phyloP scores from a whole-genome alignment of 768 basidiomycete species.

The Russula dissimulans region DNA sequence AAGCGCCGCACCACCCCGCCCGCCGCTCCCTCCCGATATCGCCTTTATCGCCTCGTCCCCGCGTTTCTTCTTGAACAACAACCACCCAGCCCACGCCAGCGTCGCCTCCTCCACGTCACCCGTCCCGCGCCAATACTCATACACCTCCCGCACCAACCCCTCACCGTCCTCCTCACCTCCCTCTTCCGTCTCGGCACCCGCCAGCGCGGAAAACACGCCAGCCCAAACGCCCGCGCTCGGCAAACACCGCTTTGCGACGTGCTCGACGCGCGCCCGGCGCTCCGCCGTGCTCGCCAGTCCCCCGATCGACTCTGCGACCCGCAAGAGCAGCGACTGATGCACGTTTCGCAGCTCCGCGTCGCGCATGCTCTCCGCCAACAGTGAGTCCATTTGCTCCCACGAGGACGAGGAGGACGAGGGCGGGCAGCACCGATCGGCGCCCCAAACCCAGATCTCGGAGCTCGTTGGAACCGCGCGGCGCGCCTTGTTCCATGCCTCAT shows the following conservation, averaged over 20 bases:
- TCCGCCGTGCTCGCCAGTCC: conserved; percentile 19
- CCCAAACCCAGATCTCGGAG: conserved; percentile 48
- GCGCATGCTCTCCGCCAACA: conserved; percentile 15
- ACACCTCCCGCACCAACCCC: conserved; percentile 30
- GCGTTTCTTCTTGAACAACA: conserved; percentile 25
- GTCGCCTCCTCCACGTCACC: conserved; percentile 31
- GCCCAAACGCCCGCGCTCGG: conserved; percentile 38
- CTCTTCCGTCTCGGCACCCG: background rate
- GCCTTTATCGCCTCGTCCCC: conserved; percentile 30
- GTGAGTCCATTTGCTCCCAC: conserved; percentile 5
- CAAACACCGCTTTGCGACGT: conserved; percentile 35
- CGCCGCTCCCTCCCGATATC: conserved; percentile 28
- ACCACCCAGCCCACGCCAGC: conserved; percentile 40
- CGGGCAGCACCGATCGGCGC: conserved; percentile 26
- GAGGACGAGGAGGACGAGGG: background rate
- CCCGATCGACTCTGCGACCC: conserved; percentile 33
- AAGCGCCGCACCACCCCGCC: conserved; percentile 27
- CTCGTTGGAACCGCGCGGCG: conserved; percentile 31
- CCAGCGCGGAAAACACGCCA: conserved; percentile 31
- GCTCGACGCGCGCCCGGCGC: conserved; percentile 28
- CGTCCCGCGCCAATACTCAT: conserved; percentile 35
- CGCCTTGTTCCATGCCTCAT: conserved; percentile 38
- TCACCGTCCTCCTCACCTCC: conserved; percentile 16
- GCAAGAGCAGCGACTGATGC: conserved; percentile 40
- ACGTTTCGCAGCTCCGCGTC: conserved; percentile 21